Evolutionary conservation across 2,329 filamentous ascomycete species (phyloP), one percentile per base, ranked within the genome.

Genomic region (Colletotrichum tropicale): DNA sequence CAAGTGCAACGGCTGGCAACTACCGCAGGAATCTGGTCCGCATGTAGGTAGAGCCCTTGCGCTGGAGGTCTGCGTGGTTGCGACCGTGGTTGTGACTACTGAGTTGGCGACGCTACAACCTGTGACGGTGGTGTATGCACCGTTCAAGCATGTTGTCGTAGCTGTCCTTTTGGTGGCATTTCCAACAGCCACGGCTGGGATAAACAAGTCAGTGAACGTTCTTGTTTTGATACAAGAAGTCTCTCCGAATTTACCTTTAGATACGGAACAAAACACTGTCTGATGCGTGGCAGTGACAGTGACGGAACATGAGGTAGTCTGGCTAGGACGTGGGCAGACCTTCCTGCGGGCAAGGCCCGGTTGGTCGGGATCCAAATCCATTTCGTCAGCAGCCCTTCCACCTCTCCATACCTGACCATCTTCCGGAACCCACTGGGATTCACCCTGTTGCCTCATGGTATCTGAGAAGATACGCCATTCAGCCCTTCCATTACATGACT

Each of bases 211-310:
- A 52, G 6, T 21, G 43, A 52, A 52, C 21, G 4, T 13, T 21
- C n/a, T 4, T 21, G n/a, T 13, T 13, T 52, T 10, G 43, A 21
- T 21, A 8, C 1, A 52, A 52, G 12, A 21, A 13, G 10, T 21
- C 10, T 52, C 43, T 12, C 6, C 8, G n/a, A 5, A 61, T 60
- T 43, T 24, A 76, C 74, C 64, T 32, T 52, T 30, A n/a, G 71
- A 74, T 12, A 70, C 43, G 5, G 74, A 74, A 55, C 70, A 76
- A 48, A 76, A 76, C 2, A 61, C 70, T 9, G 70, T 76, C 28
- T 48, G 70, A 48, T 73, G 66, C n/a, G 74, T 74, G 5, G 74
- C 74, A 8, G 70, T 76, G n/a, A 70, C 71, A 8, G 71, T 74
- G 9, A 64, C 30, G 10, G 66, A 70, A 16, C 71, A 74, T 7